Evolutionary conservation across 306 rosid species (phyloP).

Genomic region (Cicer cuneatum): DNA sequence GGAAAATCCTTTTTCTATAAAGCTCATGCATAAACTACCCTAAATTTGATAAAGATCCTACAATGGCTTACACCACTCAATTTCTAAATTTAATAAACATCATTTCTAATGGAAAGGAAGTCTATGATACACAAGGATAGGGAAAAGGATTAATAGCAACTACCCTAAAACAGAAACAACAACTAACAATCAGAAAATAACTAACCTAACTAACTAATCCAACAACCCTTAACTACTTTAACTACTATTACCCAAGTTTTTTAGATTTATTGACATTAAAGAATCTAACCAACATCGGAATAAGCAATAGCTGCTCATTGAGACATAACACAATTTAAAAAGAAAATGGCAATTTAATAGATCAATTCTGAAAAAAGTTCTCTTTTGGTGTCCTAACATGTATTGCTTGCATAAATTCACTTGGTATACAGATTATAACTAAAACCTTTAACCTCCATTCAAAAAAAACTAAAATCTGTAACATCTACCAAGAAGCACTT

Average conservation of each 20-base stretch:
- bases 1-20: background rate
- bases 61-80: no score
- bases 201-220: no score
- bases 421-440: slow-evolving; percentile 3
- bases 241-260: background rate
- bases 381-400: background rate
- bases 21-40: background rate
- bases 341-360: slow-evolving; percentile 11
- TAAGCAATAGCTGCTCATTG: slow-evolving; percentile 20
- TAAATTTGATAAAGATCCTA: no score
- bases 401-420: background rate
- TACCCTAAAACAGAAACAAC: no score
- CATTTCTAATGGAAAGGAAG: no score
- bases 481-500: slow-evolving; percentile 23
- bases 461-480: background rate
- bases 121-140: no score
- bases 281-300: slow-evolving; percentile 16
- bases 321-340: background rate
- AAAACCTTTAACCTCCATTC: background rate
- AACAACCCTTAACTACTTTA: no score
- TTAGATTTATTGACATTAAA: slow-evolving; percentile 2
- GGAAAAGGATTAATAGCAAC: no score
- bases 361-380: background rate
- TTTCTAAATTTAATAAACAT: no score
- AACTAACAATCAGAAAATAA: no score